phyloP scores from a whole-genome alignment of 1,139 yeast genomes.

The Tardiomyces depauwii region DNA sequence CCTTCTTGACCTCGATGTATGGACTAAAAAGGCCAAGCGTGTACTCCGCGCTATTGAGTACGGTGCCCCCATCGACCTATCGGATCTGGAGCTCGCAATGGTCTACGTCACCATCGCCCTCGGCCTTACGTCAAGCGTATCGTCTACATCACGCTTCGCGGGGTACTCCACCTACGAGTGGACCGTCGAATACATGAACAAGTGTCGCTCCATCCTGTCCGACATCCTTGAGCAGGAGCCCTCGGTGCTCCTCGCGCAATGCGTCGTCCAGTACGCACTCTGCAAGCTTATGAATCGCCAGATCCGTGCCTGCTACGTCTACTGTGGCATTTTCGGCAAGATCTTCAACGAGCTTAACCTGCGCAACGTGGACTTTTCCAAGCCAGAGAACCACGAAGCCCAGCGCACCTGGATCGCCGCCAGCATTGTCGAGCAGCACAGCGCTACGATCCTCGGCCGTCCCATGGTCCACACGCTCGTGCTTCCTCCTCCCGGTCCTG shows the following conservation, averaged over 20 bases:
- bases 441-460: neutral
- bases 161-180: neutral
- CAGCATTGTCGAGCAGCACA: neutral
- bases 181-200: neutral
- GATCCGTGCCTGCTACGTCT: neutral
- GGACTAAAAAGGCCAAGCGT: constrained; percentile 13
- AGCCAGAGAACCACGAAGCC: neutral
- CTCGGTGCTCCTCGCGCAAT: neutral
- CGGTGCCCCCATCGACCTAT: constrained; percentile 6
- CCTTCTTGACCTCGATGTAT: constrained; percentile 12
- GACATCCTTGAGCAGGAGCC: neutral
- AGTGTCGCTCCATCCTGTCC: neutral
- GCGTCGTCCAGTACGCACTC: neutral
- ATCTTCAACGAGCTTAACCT: neutral
- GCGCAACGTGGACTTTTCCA: neutral
- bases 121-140: constrained; percentile 3
- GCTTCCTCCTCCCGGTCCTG: neutral
- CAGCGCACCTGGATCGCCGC: neutral
- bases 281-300: neutral
- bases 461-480: neutral
- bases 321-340: neutral
- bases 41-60: constrained; percentile 14
- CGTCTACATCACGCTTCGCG: neutral
- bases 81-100: constrained; percentile 12
- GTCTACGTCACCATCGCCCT: constrained; percentile 13